Base-by-base conservation (phyloP, 257 asterid genomes). In the Paulownia fortunei region DNA sequence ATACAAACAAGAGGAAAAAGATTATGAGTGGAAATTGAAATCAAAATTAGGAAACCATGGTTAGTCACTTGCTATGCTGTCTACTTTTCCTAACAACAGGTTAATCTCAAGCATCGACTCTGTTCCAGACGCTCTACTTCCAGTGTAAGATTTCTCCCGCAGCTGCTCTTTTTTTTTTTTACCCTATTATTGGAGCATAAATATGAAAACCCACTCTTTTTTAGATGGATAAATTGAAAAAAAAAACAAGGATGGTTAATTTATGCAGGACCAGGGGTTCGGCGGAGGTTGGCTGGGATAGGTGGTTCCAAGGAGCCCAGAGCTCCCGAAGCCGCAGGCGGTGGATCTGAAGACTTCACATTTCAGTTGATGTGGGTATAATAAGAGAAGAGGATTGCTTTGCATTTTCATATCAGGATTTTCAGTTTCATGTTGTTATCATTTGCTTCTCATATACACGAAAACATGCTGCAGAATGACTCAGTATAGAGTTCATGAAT, bases 291-390 rank as follows among this genome's bases (percentile, higher is more conserved):
- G 89, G 87, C 16, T 93, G 98, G 98, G 98, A 91, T 18, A 86
- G 92, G 81, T 94, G 98, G 98, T 92, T 94, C 80, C 94, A 92
- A 86, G 97, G 97, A 21, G 94, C 94, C 32, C 92, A 87, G 18
- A 83, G 91, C 77, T 89, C 97, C 10, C 81, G 87, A 71, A 85
- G 81, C 76, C 92, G 93, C 69, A 90, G 88, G 70, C 83, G 90
- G 1, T 93, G 98, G 97, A 86, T 91, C 73, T 92, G 77, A 86
- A 69, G 21, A 18, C 32, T 44, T 63, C 16, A 3, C 12, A 10
- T 46, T 15, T 39, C 63, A 21, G 58, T 41, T 11, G 30, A 54
- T 46, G 42, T 9, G 34, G 51, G 55, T 16, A 78, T 44, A 12
- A 62, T 11, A 63, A 34, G 24, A 30, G 52, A 37, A 5, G 64